Evolutionary conservation across 2,329 filamentous ascomycete species (phyloP), one percentile per base, ranked within the genome.

Genomic region (Fusarium heterosporum): DNA sequence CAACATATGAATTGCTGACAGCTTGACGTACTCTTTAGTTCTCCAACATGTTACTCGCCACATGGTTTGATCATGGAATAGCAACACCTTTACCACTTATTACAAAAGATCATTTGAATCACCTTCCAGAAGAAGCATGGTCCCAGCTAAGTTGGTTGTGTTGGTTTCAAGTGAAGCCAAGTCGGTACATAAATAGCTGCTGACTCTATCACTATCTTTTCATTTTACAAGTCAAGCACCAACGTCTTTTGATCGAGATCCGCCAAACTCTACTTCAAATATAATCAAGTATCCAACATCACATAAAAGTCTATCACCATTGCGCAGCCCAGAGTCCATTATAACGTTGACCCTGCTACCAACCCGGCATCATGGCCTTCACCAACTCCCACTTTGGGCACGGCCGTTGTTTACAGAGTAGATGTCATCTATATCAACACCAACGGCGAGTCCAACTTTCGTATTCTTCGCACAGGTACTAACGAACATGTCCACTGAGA

Each of bases 401-500:
- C 22, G 6, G 38, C 28, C 2, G 4, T 19, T 0, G 34, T 58
- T 26, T 16, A 25, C 19, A 58, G 42, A 42, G 56, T 59, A 6
- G 1, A 59, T 2, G 36, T 59, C 0, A 32, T 38, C 6, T 59
- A 25, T 1, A 38, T 38, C 3, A 58, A 59, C 2, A 28, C 50
- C 7, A 38, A 50, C 5, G 42, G 17, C 0, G 3, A 13, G 3
- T 58, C 53, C 12, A 38, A 30, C 2, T 43, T 59, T 14, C 17
- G 13, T 4, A 17, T 26, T 1, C 4, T 58, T 1, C 42, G 36
- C 17, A 50, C 42, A 3, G 53, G 53, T 2, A 59, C 53, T 4
- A 28, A 59, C 1, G 34, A 60, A 6, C 25, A 60, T 51, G 16
- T 60, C 41, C 6, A 53, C 41, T 0, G 50, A 53, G 22, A 48